Conservation (phyloP, 306 rosid species). For the Castanospermum australe region DNA sequence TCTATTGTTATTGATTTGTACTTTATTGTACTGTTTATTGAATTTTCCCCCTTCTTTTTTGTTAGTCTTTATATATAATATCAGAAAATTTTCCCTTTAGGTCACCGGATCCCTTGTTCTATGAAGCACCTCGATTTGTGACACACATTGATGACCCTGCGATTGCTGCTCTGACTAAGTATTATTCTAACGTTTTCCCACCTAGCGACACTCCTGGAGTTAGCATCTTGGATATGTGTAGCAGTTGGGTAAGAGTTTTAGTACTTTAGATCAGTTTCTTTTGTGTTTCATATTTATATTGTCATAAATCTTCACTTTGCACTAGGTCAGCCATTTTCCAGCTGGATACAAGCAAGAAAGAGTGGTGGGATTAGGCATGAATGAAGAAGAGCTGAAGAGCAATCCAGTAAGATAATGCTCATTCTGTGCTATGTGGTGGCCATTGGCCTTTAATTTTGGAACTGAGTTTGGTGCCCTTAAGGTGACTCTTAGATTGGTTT, state of each 20-base stretch:
- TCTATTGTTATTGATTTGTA: neutral
- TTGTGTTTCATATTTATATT: neutral
- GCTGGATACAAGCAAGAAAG: conserved; percentile 79
- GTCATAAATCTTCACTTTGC: conserved; percentile 19
- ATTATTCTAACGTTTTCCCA: conserved; percentile 68
- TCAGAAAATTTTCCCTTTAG: conserved; percentile 30
- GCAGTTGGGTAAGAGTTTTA: conserved; percentile 75
- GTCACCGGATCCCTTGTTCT: conserved; percentile 66
- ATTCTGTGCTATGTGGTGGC: neutral
- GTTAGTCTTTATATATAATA: neutral
- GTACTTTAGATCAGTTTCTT: neutral
- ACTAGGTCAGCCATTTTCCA: conserved; percentile 88
- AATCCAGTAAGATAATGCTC: conserved; percentile 50
- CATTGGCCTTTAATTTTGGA: neutral
- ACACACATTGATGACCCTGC: conserved; percentile 86
- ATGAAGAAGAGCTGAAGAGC: conserved; percentile 74
- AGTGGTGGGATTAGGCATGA: conserved; percentile 76
- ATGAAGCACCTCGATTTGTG: conserved; percentile 79
- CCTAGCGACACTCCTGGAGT: conserved; percentile 74
- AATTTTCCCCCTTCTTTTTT: neutral
- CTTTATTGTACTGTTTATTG: too few species aligned
- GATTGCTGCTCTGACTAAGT: conserved; percentile 70
- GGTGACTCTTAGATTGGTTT: neutral
- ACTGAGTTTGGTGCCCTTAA: neutral
- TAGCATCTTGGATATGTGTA: conserved; percentile 76